A percentile compares a stretch with the other conserved stretches of the same genome.
Evolutionary conservation across 2,329 filamentous ascomycete species (phyloP).

Genomic region (Beauveria medogensis): DNA sequence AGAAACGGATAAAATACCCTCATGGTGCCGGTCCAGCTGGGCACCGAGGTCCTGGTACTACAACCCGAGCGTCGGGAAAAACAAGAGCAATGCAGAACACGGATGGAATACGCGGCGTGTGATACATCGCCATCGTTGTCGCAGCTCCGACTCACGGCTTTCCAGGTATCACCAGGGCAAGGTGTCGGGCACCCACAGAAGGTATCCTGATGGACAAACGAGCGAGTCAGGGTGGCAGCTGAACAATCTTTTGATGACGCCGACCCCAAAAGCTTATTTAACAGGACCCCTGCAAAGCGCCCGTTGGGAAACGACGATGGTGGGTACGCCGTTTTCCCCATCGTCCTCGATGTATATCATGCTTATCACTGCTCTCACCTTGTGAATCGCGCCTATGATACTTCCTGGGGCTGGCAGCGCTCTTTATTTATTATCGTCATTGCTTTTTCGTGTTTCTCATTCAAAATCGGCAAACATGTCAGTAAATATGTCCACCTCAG

Average conservation of each 20-base stretch:
- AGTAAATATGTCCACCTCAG: neutral
- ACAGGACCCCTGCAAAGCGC: no score
- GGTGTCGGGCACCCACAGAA: neutral
- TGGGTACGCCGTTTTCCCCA: no score
- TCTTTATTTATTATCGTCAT: neutral
- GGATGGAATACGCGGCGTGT: neutral
- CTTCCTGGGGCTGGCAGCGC: neutral
- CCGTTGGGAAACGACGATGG: no score
- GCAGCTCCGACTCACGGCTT: neutral
- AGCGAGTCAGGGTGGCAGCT: neutral
- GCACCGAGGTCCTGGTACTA: neutral
- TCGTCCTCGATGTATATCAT: no score
- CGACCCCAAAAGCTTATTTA: no score
- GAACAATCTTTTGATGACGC: no score
- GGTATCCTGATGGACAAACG: neutral
- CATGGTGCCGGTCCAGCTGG: neutral
- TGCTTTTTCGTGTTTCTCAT: neutral
- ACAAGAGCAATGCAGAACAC: neutral
- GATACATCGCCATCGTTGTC: neutral
- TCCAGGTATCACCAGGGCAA: neutral
- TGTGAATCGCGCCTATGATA: no score
- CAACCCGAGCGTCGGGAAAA: neutral
- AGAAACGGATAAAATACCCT: neutral
- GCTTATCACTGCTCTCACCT: no score
- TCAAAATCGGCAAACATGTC: no score